Evolutionary conservation across 2,329 filamentous ascomycete genomes (phyloP), one percentile per base, ranked within the genome.

Genomic region (Colletotrichum camelliae): DNA sequence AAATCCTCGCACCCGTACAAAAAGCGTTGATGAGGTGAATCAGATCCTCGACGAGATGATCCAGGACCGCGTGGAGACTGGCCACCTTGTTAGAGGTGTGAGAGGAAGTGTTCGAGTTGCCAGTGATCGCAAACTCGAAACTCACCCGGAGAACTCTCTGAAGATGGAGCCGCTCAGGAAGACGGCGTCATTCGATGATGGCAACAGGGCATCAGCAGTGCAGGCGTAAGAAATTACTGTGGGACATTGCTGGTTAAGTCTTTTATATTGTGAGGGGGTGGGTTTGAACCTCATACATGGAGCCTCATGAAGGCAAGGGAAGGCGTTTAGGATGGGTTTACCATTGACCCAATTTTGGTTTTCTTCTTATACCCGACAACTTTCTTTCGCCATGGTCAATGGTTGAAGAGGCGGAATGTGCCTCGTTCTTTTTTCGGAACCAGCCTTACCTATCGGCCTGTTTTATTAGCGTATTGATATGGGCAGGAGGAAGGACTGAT

Each of bases 1-100:
- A 13, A 66, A 65, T 8, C 31, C 60, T 37, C 89, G 89, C 68
- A 90, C 89, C 78, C 89, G 90, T 66, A 88, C 88, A 15, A 92
- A 90, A 86, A 95, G 94, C 79, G 94, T 97, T 39, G 96, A 98
- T 80, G 96, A 98, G 84, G 96, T 98, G 93, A 98, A 95, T 79
- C 92, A 93, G 80, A 96, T 98, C 87, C 90, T 98, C 31, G 96
- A 98, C 81, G 95, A 98, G 85, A 98, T 98, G 96, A 97, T 98
- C 75, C 94, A 96, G 81, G 94, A 96, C 81, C 92, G 94, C 74
- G 94, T 97, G 69, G 94, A 97, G 80, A 92, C 89, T 68, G 95
- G 94, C 27, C 92, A 95, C 70, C 86, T 95, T 27, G 88, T 95
- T 35, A 92, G 94, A 80, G 90, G 93, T 68, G 86, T 86, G 67